Conservation (phyloP, 2,329 filamentous ascomycete genomes). For the Beauveria bassiana region DNA sequence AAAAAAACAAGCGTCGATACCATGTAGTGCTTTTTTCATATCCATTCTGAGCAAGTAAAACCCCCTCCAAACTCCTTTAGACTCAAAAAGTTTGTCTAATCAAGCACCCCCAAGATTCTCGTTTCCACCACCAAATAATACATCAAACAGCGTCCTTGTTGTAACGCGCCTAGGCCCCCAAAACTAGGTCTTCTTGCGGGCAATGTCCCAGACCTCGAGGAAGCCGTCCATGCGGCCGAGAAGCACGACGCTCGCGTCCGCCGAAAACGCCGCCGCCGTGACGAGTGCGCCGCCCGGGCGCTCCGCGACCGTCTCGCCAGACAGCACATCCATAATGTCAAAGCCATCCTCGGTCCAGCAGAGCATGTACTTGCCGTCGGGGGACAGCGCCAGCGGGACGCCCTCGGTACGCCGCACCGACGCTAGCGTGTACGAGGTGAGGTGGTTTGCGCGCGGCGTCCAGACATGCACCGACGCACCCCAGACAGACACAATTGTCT, state of each 20-base stretch:
- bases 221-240: conserved; percentile 28
- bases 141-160: not conserved
- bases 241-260: conserved; percentile 22
- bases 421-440: conserved; percentile 30
- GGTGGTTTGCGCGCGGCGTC: conserved; percentile 23
- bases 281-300: conserved; percentile 19
- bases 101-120: too few relatives aligned
- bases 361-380: conserved; percentile 29
- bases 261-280: conserved; percentile 29
- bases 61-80: not conserved
- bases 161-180: too few relatives aligned
- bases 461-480: conserved; percentile 30
- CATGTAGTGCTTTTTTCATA: not conserved
- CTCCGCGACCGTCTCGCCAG: conserved; percentile 26
- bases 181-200: not conserved
- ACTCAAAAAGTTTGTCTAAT: not conserved
- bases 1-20: not conserved
- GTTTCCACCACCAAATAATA: too few relatives aligned
- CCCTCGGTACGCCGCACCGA: conserved; percentile 27
- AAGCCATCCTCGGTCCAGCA: conserved; percentile 34
- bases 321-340: conserved; percentile 31
- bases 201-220: conserved; percentile 27
- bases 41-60: not conserved
- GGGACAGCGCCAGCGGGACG: conserved; percentile 33
- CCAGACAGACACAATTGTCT: conserved; percentile 32